Percentiles rank a stretch among this genome's conserved stretches.
Conservation (phyloP, 1,284 basidiomycete species). For the Xerocomus nothofagi region DNA sequence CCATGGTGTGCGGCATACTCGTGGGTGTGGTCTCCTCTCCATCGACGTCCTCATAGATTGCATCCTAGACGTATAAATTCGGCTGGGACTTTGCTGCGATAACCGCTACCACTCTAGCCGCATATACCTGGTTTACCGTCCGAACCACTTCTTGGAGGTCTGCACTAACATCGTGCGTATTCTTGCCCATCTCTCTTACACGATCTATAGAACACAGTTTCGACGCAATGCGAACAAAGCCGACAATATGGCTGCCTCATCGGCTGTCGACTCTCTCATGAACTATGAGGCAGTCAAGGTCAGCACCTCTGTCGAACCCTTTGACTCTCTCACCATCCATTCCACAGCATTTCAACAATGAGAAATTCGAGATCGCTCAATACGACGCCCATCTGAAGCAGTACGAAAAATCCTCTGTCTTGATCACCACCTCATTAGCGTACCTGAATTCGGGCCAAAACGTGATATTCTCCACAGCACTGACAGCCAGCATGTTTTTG, state of each 20-base stretch:
- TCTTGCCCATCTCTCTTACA: constrained; percentile 1
- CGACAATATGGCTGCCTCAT: constrained; percentile 93
- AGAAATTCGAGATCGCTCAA: constrained; percentile 85
- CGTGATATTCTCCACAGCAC: constrained; percentile 89
- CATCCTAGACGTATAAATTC: constrained; percentile 86
- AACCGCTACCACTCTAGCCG: constrained; percentile 81
- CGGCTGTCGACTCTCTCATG: constrained; percentile 93
- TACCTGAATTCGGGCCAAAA: constrained; percentile 96
- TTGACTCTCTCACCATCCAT: neutral
- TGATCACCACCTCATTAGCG: constrained; percentile 93
- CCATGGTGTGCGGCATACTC: constrained; percentile 95
- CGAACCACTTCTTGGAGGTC: constrained; percentile 94
- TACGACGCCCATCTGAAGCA: constrained; percentile 88
- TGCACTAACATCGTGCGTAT: constrained; percentile 15
- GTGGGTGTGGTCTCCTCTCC: constrained; percentile 39
- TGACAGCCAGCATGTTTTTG: constrained; percentile 96
- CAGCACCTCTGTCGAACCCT: neutral
- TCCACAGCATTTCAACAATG: constrained; percentile 93
- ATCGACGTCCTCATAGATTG: neutral
- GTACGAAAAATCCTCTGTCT: constrained; percentile 91
- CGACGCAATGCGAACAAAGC: constrained; percentile 94
- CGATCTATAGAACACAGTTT: constrained; percentile 77
- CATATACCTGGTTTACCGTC: constrained; percentile 98
- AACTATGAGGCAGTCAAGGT: constrained; percentile 99
- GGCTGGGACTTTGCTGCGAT: constrained; percentile 96